Conservation (phyloP, 2,329 filamentous ascomycete genomes). For the Clarireedia sp. region DNA sequence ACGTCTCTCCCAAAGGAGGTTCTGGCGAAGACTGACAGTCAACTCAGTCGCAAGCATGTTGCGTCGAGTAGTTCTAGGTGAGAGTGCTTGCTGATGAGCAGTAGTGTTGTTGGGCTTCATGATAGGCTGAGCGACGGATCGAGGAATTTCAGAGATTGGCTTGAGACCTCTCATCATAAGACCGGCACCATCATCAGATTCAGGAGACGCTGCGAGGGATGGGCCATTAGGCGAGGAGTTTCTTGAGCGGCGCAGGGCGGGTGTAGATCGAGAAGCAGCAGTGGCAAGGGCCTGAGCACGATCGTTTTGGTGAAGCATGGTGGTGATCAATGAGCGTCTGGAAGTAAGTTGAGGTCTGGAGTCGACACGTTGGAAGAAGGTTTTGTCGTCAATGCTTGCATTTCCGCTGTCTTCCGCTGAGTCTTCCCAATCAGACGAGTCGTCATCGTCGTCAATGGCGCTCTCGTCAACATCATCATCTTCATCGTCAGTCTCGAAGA, state of each 20-base stretch:
- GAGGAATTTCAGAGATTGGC: conserved; percentile 42
- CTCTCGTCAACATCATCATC: conserved; percentile 66
- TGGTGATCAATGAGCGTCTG: conserved; percentile 78
- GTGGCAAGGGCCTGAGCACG: conserved; percentile 62
- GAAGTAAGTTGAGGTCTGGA: conserved; percentile 80
- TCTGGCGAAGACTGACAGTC: conserved; percentile 83
- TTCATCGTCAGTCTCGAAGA: conserved; percentile 55
- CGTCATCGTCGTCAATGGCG: conserved; percentile 67
- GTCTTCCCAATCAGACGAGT: conserved; percentile 49
- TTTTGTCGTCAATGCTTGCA: conserved; percentile 72
- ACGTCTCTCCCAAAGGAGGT: conserved; percentile 90
- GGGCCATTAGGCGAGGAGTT: conserved; percentile 62
- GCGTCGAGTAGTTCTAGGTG: conserved; percentile 81
- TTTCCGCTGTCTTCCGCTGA: conserved; percentile 75
- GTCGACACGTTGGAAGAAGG: conserved; percentile 83
- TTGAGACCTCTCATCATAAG: conserved; percentile 44
- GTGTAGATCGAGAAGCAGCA: conserved; percentile 45
- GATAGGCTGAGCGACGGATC: conserved; percentile 66
- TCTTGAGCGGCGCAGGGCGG: conserved; percentile 48
- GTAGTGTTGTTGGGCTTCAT: conserved; percentile 56
- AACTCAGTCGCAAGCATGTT: conserved; percentile 96
- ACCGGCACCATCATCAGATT: conserved; percentile 36
- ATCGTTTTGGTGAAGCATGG: conserved; percentile 76
- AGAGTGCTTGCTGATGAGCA: conserved; percentile 65
- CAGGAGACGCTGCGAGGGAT: conserved; percentile 46